Evolutionary conservation across 2,329 filamentous ascomycete species (phyloP), one percentile per base, ranked within the genome.

Genomic region (Xylaria multiplex): DNA sequence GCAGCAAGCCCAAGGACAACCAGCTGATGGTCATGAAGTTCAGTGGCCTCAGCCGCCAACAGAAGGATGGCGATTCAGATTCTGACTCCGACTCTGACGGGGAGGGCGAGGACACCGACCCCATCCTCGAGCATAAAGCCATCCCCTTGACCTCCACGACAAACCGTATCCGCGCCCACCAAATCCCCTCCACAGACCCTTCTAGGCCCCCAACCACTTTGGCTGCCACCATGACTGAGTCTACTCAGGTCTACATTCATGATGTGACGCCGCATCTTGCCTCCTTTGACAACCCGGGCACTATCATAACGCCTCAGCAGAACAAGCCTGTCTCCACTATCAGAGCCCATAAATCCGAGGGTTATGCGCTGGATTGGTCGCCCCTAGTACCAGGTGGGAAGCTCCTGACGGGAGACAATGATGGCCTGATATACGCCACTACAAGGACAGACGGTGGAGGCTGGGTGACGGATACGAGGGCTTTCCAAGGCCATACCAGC

Each of bases 281-380:
- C 63, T 92, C 93, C 58, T 97, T 99, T 79, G 95, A 98, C 78
- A 91, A 88, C 65, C 96, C 96, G 1, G 95, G 96, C 66, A 91
- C 90, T 48, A 84, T 89, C 70, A 88, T 98, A 71, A 89, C 92
- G 6, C 85, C 93, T 1, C 89, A 92, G 75, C 92, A 97, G 77
- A 95, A 93, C 79, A 96, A 96, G 81, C 93, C 96, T 40, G 81
- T 97, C 57, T 91, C 87, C 71, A 97, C 93, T 2, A 89, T 99
- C 73, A 88, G 92, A 72, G 93, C 95, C 73, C 96, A 99, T 86
- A 95, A 94, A 81, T 83, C 89, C 13, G 96, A 99, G 83, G 96
- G 96, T 55, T 99, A 98, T 78, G 96, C 93, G 0, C 81, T 99
- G n/a, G 96, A 97, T 81, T 99, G 96, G 96, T 97, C 94, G 30